Base-by-base conservation (phyloP, 306 rosid genomes). In the Prosopis cineraria region DNA sequence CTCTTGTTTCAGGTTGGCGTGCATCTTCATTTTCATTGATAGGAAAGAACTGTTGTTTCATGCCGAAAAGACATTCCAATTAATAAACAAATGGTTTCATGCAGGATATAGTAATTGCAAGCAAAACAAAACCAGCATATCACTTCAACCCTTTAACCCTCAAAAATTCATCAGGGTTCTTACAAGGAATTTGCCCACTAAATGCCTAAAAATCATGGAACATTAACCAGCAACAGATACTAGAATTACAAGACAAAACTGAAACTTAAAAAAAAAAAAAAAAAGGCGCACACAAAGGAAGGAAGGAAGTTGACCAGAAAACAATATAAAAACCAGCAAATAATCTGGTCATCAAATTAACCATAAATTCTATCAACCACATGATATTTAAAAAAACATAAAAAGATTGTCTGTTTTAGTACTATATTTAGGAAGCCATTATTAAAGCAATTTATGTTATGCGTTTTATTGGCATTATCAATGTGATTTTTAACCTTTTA, bases 1-100 rank as follows among this genome's bases (percentile, higher is more conserved):
- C 98, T 81, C 82, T 89, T 64, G 98, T 92, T 87, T 95, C 99
- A 59, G 97, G 99, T 82, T 95, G 96, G 53, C 89, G 91, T 43
- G 66, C 74, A 81, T 75, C 73, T 84, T 77, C 91, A 36, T 93
- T 89, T 31, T 95, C 78, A 69, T 93, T 89, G 27, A 81, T 4
- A 5, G 67, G 78, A 68, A 88, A 82, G 84, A 95, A 88, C 97
- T 95, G 96, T 68, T 14, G 79, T 83, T 67, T 40, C 76, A 87
- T 56, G 70, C 53, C 37, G 81, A 63, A 64, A 72, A 37, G 43
- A 40, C 80, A 76, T 66, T 52, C 9, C 60, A 48, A 74, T 76
- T 84, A 83, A 56, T 56, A 27, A 36, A 30, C 34, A 68, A 30
- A 72, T 24, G 40, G 44, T 39, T 41, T 48, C 71, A 19, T 66